Evolutionary conservation across 495 filamentous ascomycete genomes (phyloP).

Genomic region (Podospora sp.): DNA sequence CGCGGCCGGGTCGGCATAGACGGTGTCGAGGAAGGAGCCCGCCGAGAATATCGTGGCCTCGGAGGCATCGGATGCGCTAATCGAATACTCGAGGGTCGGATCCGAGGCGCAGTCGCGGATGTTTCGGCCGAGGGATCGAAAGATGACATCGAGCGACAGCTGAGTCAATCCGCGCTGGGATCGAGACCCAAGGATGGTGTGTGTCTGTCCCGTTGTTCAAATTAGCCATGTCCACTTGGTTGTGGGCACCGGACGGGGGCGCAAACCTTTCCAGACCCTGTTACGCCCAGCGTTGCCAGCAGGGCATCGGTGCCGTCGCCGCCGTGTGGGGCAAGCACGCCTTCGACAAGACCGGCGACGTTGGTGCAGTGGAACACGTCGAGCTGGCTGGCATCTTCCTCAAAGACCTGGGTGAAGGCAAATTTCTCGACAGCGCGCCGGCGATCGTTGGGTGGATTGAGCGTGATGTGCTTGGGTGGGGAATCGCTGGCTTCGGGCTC

Average conservation of each 20-base stretch:
- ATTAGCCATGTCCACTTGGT: constrained; percentile 27
- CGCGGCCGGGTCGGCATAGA: constrained; percentile 66
- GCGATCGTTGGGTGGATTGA: constrained; percentile 81
- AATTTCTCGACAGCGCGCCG: constrained; percentile 91
- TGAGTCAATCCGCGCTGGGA: constrained; percentile 87
- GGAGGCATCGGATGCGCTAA: constrained; percentile 75
- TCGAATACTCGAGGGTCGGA: constrained; percentile 66
- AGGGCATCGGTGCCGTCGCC: constrained; percentile 83
- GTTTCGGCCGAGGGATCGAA: constrained; percentile 70
- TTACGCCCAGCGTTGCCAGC: constrained; percentile 90
- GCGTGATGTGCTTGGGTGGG: constrained; percentile 77
- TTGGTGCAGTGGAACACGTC: constrained; percentile 86
- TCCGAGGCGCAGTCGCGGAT: constrained; percentile 64
- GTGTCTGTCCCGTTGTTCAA: constrained; percentile 60
- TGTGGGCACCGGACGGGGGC: neutral
- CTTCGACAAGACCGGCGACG: constrained; percentile 72
- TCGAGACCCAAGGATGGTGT: constrained; percentile 93
- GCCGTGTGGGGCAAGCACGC: constrained; percentile 68
- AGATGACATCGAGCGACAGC: constrained; percentile 86
- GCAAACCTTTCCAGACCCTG: constrained; percentile 90
- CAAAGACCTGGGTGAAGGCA: constrained; percentile 90
- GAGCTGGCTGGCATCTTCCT: constrained; percentile 79
- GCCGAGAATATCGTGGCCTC: constrained; percentile 83
- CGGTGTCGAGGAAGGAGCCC: constrained; percentile 73
- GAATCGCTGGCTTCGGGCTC: constrained; percentile 48